These are phyloP conservation scores for Chytridium lagenaria DNA, from an alignment of 371 early-diverging fungal species.

Conservation along the genomic window DNA sequence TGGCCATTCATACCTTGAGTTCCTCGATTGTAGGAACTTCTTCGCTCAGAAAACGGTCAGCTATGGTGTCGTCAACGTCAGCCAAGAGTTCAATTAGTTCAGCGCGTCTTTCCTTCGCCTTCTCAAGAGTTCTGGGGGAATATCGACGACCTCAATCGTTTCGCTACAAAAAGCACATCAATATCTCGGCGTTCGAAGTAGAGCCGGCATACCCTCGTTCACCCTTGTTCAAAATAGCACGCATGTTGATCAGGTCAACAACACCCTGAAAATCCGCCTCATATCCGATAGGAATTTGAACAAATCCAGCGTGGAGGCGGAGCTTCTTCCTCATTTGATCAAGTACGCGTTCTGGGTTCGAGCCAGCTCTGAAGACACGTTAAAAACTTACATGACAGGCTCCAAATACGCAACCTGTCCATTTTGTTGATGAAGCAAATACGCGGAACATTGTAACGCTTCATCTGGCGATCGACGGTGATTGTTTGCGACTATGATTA, in stretches of 20 bases:
- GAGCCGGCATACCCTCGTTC: constrained; percentile 73
- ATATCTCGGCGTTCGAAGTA: constrained; percentile 19
- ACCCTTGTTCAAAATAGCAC: constrained; percentile 91
- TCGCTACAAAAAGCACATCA: constrained; percentile 61
- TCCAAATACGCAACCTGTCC: constrained; percentile 86
- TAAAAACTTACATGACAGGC: constrained; percentile 38
- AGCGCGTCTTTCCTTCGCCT: constrained; percentile 65
- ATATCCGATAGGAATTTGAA: constrained; percentile 93
- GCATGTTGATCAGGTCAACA: constrained; percentile 88
- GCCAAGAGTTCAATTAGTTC: constrained; percentile 85
- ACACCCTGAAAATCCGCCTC: constrained; percentile 89
- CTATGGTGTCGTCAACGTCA: constrained; percentile 84
- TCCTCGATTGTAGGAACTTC: constrained; percentile 77
- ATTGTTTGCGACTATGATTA: constrained; percentile 80
- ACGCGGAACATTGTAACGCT: constrained; percentile 81
- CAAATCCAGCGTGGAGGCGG: constrained; percentile 86
- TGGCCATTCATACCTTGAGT: constrained; percentile 58
- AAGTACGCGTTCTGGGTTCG: constrained; percentile 91
- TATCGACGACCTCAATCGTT: constrained; percentile 67
- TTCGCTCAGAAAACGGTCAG: constrained; percentile 82
- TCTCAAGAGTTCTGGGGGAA: constrained; percentile 79
- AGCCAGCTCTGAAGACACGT: constrained; percentile 71
- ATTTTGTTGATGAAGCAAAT: constrained; percentile 96
- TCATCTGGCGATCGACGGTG: constrained; percentile 90
- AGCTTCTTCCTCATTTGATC: constrained; percentile 90